Evolutionary conservation across 179 eudicot species (phyloP).

Genomic region (Sideroxylon spinosum): DNA sequence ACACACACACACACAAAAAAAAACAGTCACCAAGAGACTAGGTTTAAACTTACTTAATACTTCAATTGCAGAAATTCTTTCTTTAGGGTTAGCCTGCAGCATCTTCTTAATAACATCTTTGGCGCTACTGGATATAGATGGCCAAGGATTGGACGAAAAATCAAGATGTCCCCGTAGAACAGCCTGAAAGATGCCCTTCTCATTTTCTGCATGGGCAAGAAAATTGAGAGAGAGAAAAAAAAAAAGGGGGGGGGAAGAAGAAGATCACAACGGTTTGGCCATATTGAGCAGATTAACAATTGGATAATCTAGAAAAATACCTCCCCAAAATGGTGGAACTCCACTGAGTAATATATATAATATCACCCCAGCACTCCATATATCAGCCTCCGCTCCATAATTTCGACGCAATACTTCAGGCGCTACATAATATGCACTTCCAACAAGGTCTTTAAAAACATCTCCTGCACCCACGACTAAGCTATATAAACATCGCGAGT

Average conservation of each 20-base stretch:
- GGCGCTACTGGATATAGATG: slow-evolving; percentile 87
- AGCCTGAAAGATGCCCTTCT: slow-evolving; percentile 86
- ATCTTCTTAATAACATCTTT: slow-evolving; percentile 93
- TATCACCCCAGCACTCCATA: slow-evolving; percentile 98
- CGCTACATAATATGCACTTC: slow-evolving; percentile 98
- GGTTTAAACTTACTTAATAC: slow-evolving; percentile 62
- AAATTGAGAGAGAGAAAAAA: not conserved
- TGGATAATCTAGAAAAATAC: slow-evolving; percentile 22
- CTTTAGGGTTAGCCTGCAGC: slow-evolving; percentile 78
- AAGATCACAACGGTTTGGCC: slow-evolving; percentile 3
- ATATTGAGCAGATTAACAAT: not conserved
- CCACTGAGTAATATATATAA: slow-evolving; percentile 89
- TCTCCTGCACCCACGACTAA: slow-evolving; percentile 55
- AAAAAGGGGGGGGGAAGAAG: too few relatives aligned
- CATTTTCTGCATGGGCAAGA: slow-evolving; percentile 53
- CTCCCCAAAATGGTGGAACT: slow-evolving; percentile 96
- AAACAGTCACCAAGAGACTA: slow-evolving; percentile 1
- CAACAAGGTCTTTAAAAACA: slow-evolving; percentile 80
- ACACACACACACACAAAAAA: not conserved
- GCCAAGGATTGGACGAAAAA: slow-evolving; percentile 91
- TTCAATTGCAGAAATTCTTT: slow-evolving; percentile 79
- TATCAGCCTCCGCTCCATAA: slow-evolving; percentile 86
- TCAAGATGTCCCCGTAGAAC: slow-evolving; percentile 79
- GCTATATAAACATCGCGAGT: not conserved
- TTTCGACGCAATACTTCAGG: slow-evolving; percentile 87